Evolutionary conservation across 2,329 filamentous ascomycete species (phyloP).

Genomic region (Trichophyton benhamiae): DNA sequence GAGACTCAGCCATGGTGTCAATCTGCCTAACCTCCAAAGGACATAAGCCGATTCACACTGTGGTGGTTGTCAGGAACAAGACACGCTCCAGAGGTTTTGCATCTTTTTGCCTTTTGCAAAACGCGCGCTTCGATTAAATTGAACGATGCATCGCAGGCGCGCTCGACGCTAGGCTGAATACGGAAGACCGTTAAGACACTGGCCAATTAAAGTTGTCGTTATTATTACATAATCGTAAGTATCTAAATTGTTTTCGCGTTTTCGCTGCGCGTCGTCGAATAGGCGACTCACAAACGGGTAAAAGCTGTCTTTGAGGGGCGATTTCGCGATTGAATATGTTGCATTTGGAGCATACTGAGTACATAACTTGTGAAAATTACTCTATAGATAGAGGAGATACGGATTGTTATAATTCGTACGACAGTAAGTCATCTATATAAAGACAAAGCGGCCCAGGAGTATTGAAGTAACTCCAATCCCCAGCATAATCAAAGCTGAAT

Average conservation of each 20-base stretch:
- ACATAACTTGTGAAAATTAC: too few relatives aligned
- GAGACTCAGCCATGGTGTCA: background rate
- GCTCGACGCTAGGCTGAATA: background rate
- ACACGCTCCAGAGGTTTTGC: background rate
- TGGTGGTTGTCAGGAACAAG: background rate
- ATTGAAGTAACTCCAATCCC: too few relatives aligned
- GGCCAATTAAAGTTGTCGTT: background rate
- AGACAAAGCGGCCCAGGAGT: too few relatives aligned
- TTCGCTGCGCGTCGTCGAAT: background rate
- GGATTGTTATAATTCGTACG: too few relatives aligned
- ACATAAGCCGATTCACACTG: constrained; percentile 26
- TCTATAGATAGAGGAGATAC: too few relatives aligned
- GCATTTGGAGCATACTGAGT: too few relatives aligned
- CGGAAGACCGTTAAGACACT: too few relatives aligned
- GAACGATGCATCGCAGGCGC: background rate
- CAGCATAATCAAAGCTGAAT: too few relatives aligned
- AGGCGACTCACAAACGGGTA: background rate
- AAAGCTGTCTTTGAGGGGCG: background rate
- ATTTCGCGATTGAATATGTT: background rate
- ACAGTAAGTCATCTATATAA: too few relatives aligned
- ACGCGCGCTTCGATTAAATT: constrained; percentile 5
- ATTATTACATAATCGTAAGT: background rate
- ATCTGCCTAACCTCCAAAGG: background rate
- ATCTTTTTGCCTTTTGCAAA: constrained; percentile 12
- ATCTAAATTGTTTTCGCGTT: background rate